Evolutionary conservation across 441 rosid genomes (phyloP).

Genomic region (Arabidopsis hybrid): DNA sequence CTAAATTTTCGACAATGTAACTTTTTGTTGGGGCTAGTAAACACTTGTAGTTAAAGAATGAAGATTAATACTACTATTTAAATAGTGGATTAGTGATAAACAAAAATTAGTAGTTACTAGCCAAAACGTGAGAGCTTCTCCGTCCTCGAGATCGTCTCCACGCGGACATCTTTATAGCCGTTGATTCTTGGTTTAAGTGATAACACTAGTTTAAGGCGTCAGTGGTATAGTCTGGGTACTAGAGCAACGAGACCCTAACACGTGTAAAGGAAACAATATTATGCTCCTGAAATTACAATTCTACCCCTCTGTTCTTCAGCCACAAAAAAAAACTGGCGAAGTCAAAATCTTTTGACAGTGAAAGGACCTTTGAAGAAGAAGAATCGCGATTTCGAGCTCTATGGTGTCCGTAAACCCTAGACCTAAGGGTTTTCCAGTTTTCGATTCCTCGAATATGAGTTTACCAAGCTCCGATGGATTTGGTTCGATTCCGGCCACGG

Average conservation of each 20-base stretch:
- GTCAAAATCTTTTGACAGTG: conserved; percentile 14
- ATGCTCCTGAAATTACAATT: not conserved
- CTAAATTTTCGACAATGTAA: conserved; percentile 7
- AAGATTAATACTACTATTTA: no score
- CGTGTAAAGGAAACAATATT: conserved; percentile 11
- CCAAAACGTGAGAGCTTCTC: conserved; percentile 9
- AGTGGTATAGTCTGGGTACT: not conserved
- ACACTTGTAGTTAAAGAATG: no score
- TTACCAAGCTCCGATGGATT: conserved; percentile 40
- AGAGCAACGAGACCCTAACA: conserved; percentile 21
- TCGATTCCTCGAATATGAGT: conserved; percentile 54
- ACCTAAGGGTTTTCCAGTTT: conserved; percentile 50
- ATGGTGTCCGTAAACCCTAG: conserved; percentile 63
- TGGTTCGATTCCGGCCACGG: conserved; percentile 20
- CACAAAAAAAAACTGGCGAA: not conserved
- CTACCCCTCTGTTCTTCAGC: not conserved
- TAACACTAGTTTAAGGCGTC: conserved; percentile 18
- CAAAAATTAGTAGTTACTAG: no score
- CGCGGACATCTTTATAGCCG: not conserved
- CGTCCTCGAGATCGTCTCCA: not conserved
- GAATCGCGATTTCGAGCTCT: conserved; percentile 12
- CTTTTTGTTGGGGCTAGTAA: not conserved
- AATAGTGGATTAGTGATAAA: no score
- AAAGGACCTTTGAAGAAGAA: conserved; percentile 6
- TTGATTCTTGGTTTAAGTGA: not conserved